These are phyloP conservation scores for Megacollybia marginata DNA, from an alignment of 768 basidiomycete genomes.

Conservation along the genomic window DNA sequence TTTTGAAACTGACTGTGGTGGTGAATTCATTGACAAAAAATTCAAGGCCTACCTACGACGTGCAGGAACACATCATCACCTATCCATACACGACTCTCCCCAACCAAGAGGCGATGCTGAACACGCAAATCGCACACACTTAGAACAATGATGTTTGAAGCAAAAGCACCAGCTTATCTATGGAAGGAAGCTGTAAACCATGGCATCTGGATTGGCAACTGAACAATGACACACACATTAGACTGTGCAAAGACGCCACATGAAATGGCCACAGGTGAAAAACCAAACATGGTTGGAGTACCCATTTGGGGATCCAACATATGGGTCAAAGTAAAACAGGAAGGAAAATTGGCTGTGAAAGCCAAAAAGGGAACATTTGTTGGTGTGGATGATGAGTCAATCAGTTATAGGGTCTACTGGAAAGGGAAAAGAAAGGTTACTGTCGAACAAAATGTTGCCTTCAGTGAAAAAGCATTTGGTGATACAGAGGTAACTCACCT, in stretches of 20 bases:
- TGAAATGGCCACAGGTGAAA: slow-evolving; percentile 2
- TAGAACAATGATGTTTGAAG: slow-evolving; percentile 17
- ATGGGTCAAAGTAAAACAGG: slow-evolving; percentile 19
- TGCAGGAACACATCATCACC: slow-evolving; percentile 20
- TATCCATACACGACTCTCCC: slow-evolving; percentile 26
- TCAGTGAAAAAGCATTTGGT: not conserved
- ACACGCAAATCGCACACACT: slow-evolving; percentile 17
- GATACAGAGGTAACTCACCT: not conserved
- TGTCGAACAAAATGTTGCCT: slow-evolving; percentile 16
- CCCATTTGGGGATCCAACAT: slow-evolving; percentile 18
- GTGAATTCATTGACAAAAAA: slow-evolving; percentile 20
- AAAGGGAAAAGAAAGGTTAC: slow-evolving; percentile 14
- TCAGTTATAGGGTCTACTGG: slow-evolving; percentile 23
- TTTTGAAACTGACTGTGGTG: slow-evolving; percentile 17
- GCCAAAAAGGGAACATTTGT: slow-evolving; percentile 12
- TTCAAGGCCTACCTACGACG: slow-evolving; percentile 16
- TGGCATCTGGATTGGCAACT: slow-evolving; percentile 5
- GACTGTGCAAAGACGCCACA: slow-evolving; percentile 4
- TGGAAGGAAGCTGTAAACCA: slow-evolving; percentile 14
- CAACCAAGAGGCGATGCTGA: slow-evolving; percentile 23
- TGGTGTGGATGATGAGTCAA: slow-evolving; percentile 17
- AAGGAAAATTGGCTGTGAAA: slow-evolving; percentile 7
- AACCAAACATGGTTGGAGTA: slow-evolving; percentile 13
- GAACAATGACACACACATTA: not conserved
- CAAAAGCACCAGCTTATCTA: slow-evolving; percentile 8